Base-by-base conservation (phyloP, 768 basidiomycete species). In the Pulveroboletus frians region DNA sequence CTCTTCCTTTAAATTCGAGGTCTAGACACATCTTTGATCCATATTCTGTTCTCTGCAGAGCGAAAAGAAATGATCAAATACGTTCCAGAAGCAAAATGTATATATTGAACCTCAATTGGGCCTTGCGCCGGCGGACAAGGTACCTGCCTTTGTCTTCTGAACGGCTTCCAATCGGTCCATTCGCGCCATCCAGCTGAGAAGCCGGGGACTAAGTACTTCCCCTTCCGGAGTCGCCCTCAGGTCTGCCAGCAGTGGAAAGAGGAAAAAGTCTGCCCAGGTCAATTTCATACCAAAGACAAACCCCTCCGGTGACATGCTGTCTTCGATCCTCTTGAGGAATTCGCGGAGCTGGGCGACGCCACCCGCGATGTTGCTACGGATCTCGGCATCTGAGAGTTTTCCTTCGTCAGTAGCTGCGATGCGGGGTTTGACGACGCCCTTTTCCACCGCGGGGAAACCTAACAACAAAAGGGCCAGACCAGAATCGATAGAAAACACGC, bases 181-280 rank as follows among this genome's bases (percentile, higher is more conserved):
- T 18, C 50, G 45, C 4, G 50, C 54, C 60, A 67, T 63, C 65
- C 63, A 69, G 0, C 2, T 20, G 4, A 40, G 7, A 27, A 67
- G 43, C 5, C 65, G 61, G 3, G 56, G 55, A 5, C 57, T 61
- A 14, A 67, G 38, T 37, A 65, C 5, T 14, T 58, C 59, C 13
- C 60, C 49, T 23, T 67, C 66, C 0, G 66, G 63, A 3, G 54
- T 58, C 4, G 67, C 61, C 31, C 38, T 49, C 5, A 67, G 55
- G 31, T 67, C 66, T 26, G 66, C 67, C 38, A 67, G 47, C 2
- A 69, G 61, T 3, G 66, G 61, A 36, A 47, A 69, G 11, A 67
- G 58, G 58, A 69, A 69, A 43, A 69, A 65, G 51, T 67, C 66
- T 13, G 67, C 66, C 66, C 66, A 67, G 5, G 48, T 59, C 39